Percentiles rank a stretch among this genome's conserved stretches.
These are phyloP conservation scores for Austropuccinia psidii DNA, from an alignment of 1,284 basidiomycete species.

Conservation along the genomic window DNA sequence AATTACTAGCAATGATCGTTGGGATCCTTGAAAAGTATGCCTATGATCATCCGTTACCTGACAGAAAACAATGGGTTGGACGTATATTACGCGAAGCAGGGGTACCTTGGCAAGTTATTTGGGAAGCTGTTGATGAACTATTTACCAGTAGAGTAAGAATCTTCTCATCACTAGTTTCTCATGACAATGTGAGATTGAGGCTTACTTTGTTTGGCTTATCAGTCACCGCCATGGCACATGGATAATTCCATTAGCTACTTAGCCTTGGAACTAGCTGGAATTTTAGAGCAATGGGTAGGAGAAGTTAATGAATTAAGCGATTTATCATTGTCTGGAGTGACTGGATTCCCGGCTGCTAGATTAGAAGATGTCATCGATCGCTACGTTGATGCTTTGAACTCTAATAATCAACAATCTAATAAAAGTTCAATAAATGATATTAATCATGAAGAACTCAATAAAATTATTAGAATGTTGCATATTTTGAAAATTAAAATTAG, in stretches of 20 bases:
- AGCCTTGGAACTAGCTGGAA: slow-evolving; percentile 13
- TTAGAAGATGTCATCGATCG: slow-evolving; percentile 31
- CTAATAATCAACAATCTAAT: not conserved
- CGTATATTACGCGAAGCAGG: slow-evolving; percentile 66
- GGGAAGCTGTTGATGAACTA: slow-evolving; percentile 76
- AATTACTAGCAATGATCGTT: slow-evolving; percentile 63
- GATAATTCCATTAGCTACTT: slow-evolving; percentile 18
- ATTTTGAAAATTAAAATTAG: slow-evolving; percentile 11
- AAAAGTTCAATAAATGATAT: too few species aligned
- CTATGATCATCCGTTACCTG: slow-evolving; percentile 56
- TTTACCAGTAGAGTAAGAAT: slow-evolving; percentile 69
- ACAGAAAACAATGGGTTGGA: slow-evolving; percentile 69
- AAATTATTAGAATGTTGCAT: not conserved
- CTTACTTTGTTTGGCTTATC: not conserved
- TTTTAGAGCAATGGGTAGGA: slow-evolving; percentile 17
- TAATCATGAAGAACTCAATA: not conserved
- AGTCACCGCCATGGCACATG: slow-evolving; percentile 35
- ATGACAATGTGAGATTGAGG: not conserved
- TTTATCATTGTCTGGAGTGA: not conserved
- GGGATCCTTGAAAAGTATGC: slow-evolving; percentile 63
- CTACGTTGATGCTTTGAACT: not conserved
- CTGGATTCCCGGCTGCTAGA: slow-evolving; percentile 21
- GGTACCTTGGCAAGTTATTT: slow-evolving; percentile 66
- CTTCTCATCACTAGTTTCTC: not conserved
- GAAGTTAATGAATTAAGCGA: slow-evolving; percentile 13